Percentiles rank a stretch among this genome's conserved stretches.
phyloP scores from a whole-genome alignment of 441 rosid genomes.

The Syzygium syzygioides region DNA sequence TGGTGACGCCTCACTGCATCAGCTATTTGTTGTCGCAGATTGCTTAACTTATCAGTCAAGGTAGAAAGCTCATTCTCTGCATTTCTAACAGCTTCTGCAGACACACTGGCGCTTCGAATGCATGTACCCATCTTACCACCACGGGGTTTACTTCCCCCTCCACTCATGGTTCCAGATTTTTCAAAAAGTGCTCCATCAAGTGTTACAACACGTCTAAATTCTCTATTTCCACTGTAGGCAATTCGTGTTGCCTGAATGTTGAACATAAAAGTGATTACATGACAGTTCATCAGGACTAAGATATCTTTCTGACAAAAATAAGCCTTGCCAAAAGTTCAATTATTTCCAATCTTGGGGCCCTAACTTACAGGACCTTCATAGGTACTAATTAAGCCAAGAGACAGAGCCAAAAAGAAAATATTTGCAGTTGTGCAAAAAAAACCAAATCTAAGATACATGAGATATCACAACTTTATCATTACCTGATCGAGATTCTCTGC shows the following conservation, averaged over 20 bases:
- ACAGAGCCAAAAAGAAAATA: neutral
- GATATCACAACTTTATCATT: neutral
- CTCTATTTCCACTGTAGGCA: constrained; percentile 78
- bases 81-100: constrained; percentile 54
- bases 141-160: constrained; percentile 93
- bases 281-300: neutral
- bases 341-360: neutral
- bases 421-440: neutral
- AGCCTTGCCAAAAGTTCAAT: neutral
- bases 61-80: constrained; percentile 73
- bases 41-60: constrained; percentile 44
- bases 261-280: neutral
- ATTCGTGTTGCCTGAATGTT: constrained; percentile 71
- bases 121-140: constrained; percentile 98
- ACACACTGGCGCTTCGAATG: constrained; percentile 70
- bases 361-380: neutral
- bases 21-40: constrained; percentile 48
- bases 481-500: constrained; percentile 95
- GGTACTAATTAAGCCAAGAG: neutral
- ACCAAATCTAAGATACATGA: neutral
- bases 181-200: constrained; percentile 95
- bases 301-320: neutral
- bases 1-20: constrained; percentile 63
- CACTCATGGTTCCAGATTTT: constrained; percentile 98
- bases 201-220: constrained; percentile 87